Base-by-base conservation (phyloP, 768 basidiomycete species). In the Terana coerulea region DNA sequence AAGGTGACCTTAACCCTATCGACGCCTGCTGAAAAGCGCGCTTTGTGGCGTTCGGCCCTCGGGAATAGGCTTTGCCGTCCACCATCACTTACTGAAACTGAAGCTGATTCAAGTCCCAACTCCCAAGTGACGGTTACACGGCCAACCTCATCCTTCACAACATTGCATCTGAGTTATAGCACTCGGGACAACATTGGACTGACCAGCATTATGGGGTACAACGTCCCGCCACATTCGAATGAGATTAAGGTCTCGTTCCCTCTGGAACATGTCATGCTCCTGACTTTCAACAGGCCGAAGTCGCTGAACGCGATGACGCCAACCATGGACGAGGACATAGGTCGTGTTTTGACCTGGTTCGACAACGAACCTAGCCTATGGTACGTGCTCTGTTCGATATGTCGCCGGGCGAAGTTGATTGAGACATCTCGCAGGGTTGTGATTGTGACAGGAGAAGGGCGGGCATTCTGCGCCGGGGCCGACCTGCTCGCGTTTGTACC, bases 401-500 rank as follows among this genome's bases (percentile, higher is more conserved):
- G n/a, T n/a, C n/a, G n/a, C n/a, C n/a, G 21, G 28, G 33, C n/a
- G 52, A 33, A 46, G 42, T 37, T 49, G 44, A 53, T 26, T 22
- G 41, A 40, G 25, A 39, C 30, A 44, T 8, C 29, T 31, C 22
- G 30, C 62, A 91, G 88, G 89, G 85, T 86, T 9, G 78, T 75
- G 31, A 74, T 92, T 58, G 63, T 91, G 42, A 91, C 88, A 42
- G 89, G 88, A 21, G 74, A 77, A 54, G 88, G 88, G 10, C 78
- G 81, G 37, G 62, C 76, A 1, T 92, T 92, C 67, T 90, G 88
- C 58, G 87, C 88, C 14, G 90, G 89, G 14, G 86, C 86, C 33
- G 90, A 91, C 65, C 73, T 91, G 44, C 82, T 83, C 68, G 78
- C 77, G 86, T 88, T 11, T 6, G 15, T 3, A 22, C 6, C 5